Base-by-base conservation (phyloP, 106 monocot genomes). In the Apostasia shenzhenica region DNA sequence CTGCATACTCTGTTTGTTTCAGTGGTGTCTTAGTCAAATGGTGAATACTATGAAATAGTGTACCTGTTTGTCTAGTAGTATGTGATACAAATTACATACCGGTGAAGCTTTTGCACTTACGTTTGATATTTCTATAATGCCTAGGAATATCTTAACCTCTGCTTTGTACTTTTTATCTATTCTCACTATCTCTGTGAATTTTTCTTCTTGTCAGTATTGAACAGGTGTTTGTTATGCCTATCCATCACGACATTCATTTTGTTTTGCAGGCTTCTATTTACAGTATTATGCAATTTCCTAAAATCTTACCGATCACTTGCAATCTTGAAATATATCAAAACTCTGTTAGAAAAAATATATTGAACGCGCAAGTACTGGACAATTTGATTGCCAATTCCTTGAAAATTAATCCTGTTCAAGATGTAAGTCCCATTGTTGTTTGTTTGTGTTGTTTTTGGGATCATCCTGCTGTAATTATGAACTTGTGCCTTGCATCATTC, bases 211-310 rank as follows among this genome's bases (percentile, higher is more conserved):
- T 26, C 26, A 26, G 26, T 26, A 26, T 26, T 26, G 26, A 26
- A 26, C 26, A 26, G 26, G 26, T 26, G 26, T 26, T 26, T 26
- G 26, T 26, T 26, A 26, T 45, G 14, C 48, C 48, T 13, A 64
- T n/a, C 48, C 48, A 0, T 4, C 41, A 43, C 4, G 62, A 39
- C 50, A 42, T 1, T 66, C 41, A 50, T 41, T 40, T 68, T 67
- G 5, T 62, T 37, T 8, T 91, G 83, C 84, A 95, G 95, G 82
- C 1, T 70, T 59, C 79, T 41, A 66, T 89, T 48, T 77, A 52
- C 74, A 86, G 81, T 69, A 66, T 89, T 26, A 79, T 97, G 76
- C 76, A 79, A 67, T 97, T 97, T 74, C 86, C 95, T 10, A 72
- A 79, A 78, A 59, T 56, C 41, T 72, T 83, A 8, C 49, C 63